Conservation (phyloP, 371 early-diverging fungal species). For the Apophysomyces variabilis region DNA sequence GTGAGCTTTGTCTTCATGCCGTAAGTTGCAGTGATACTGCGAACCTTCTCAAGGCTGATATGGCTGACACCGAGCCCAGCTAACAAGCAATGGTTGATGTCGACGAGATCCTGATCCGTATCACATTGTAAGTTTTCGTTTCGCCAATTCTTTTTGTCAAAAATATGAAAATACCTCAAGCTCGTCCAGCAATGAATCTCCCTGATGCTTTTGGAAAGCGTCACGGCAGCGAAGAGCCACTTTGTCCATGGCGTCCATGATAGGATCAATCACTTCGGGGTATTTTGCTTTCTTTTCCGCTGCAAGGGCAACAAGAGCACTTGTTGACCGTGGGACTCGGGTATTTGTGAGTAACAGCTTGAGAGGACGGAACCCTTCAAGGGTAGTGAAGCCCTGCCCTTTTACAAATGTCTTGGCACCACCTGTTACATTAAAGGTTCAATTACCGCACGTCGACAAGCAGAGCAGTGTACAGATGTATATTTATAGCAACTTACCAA, state of each 20-base stretch:
- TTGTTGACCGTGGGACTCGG: slow-evolving; percentile 87
- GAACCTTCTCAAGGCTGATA: slow-evolving; percentile 77
- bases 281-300: slow-evolving; percentile 63
- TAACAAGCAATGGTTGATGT: slow-evolving; percentile 83
- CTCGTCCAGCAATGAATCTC: slow-evolving; percentile 29
- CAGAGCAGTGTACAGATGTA: background rate
- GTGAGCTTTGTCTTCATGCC: slow-evolving; percentile 88
- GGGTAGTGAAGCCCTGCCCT: slow-evolving; percentile 47
- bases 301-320: slow-evolving; percentile 84
- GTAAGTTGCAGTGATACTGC: slow-evolving; percentile 62
- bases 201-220: slow-evolving; percentile 29
- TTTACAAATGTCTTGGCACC: slow-evolving; percentile 62
- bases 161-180: slow-evolving; percentile 35
- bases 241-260: slow-evolving; percentile 79
- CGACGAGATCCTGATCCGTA: slow-evolving; percentile 65
- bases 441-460: background rate
- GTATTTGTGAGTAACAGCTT: slow-evolving; percentile 87
- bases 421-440: slow-evolving; percentile 24
- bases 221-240: slow-evolving; percentile 65
- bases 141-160: background rate
- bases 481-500: slow-evolving; percentile 53
- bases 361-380: slow-evolving; percentile 66
- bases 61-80: slow-evolving; percentile 84
- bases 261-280: slow-evolving; percentile 68
- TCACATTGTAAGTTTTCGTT: background rate